Evolutionary conservation across 768 basidiomycete species (phyloP), one percentile per base, ranked within the genome.

Genomic region (Tylopilus sp.): DNA sequence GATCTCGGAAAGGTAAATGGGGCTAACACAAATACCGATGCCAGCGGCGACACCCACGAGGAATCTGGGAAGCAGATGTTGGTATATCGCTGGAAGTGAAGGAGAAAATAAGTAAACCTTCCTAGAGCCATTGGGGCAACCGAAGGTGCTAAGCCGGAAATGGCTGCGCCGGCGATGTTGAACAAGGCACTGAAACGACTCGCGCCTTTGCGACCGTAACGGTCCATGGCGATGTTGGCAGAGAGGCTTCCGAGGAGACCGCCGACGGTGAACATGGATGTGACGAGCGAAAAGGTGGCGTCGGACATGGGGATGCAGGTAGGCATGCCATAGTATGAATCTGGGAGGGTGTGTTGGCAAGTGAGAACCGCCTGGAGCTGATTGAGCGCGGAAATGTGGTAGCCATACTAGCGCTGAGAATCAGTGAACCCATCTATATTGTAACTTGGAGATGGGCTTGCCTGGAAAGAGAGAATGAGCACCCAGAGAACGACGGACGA

Each of bases 321-420:
- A 3, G 88, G 81, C 9, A 90, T 71, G 10, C 71, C 73, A 60
- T 73, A 67, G 41, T 63, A 55, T 1, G 45, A 46, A 21, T 3
- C n/a, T 1, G 56, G 49, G 23, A 51, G 18, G 9, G 48, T 48
- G 28, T 65, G 59, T 45, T 78, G 77, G 72, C 92, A 95, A 3
- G 87, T 91, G 50, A 94, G 65, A 39, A 86, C 82, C 5, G 78
- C 79, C 63, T 91, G 84, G 22, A 95, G 84, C 65, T 94, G 92
- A 67, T 98, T 98, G 52, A 98, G 79, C 15, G 86, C 86, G 2
- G 92, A 89, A 38, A 93, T 90, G 67, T 95, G 91, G 68, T 88
- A 97, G n/a, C 93, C 94, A 71, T 91, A 91, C 80, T 90, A 48
- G 22, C 13, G 4, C 6, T 4, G 48, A 40, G 42, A 4, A n/a